These are phyloP conservation scores for Penicillium hordei DNA, from an alignment of 2,329 filamentous ascomycete species.

Conservation along the genomic window DNA sequence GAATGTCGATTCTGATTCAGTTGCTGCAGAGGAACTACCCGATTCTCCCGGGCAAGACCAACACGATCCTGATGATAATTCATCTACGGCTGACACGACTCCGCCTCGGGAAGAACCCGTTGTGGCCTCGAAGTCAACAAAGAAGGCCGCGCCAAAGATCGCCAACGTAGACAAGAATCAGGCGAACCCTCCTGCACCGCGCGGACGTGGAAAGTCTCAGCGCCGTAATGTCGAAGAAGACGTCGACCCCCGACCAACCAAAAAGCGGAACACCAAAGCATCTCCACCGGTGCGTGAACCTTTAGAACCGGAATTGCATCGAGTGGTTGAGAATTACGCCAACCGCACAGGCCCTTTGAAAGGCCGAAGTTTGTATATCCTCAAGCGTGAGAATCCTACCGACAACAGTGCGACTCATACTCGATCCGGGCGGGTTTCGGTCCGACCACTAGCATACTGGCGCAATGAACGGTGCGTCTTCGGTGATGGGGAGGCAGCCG, in stretches of 20 bases:
- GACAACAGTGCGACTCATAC: slow-evolving; percentile 60
- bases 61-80: slow-evolving; percentile 21
- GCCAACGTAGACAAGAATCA: slow-evolving; percentile 18
- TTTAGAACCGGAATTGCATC: slow-evolving; percentile 40
- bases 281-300: slow-evolving; percentile 26
- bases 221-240: slow-evolving; percentile 20
- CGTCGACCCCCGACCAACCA: slow-evolving; percentile 30
- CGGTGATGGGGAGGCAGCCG: slow-evolving; percentile 59
- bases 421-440: slow-evolving; percentile 76
- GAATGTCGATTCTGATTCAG: slow-evolving; percentile 19
- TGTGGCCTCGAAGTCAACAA: slow-evolving; percentile 22
- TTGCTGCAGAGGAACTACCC: slow-evolving; percentile 15
- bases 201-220: slow-evolving; percentile 34
- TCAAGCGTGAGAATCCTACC: slow-evolving; percentile 52
- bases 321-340: slow-evolving; percentile 46
- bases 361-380: slow-evolving; percentile 51
- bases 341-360: slow-evolving; percentile 48
- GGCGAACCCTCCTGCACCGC: slow-evolving; percentile 29
- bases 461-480: slow-evolving; percentile 76
- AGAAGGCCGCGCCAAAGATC: slow-evolving; percentile 18
- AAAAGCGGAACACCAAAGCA: slow-evolving; percentile 32
- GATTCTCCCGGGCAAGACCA: slow-evolving; percentile 15
- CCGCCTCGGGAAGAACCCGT: slow-evolving; percentile 14
- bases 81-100: slow-evolving; percentile 12
- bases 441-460: slow-evolving; percentile 81